Base-by-base conservation (phyloP, 140 eudicot genomes). In the Anethum foeniculum region DNA sequence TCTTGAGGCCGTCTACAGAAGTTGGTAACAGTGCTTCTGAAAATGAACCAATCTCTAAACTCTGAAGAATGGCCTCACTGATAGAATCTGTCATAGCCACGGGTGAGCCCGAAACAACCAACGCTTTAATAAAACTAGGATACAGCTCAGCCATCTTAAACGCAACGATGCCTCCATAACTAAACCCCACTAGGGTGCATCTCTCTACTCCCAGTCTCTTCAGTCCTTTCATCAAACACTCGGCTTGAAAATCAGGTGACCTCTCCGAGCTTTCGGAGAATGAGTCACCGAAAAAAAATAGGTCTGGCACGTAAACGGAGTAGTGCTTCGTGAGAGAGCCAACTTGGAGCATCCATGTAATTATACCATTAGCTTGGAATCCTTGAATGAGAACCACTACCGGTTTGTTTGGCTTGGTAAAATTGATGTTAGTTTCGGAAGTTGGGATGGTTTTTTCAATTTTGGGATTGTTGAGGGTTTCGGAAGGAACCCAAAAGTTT, bases 91-190 rank as follows among this genome's bases (percentile, higher is more conserved):
- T 92, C 96, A 94, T 90, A 0, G 96, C 95, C 56, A 92, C 76
- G 9, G 89, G 84, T 48, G 97, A 90, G 2, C 97, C 96, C 0
- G 97, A 90, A 3, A 94, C 82, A 77, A 94, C 98, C 88, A 92
- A 16, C 0, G 90, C 94, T 52, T 80, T 62, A 23, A 92, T 91
- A 86, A 94, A 64, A 4, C 89, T 95, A 34, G 98, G 98, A 60
- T 81, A 84, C 84, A 85, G 7, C 78, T 90, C 97, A 8, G 96
- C 97, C 94, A 94, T 82, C 88, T 94, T 92, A 73, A 94, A 94
- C 60, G 96, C 96, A 67, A 94, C 96, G 91, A 94, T 90, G 41
- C 98, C 97, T 7, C 97, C 98, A 54, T 94, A 94, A 78, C 98
- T 94, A 71, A 94, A 94, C 81, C 98, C 98, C 79, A 94, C 97